Evolutionary conservation across 2,329 filamentous ascomycete species (phyloP).

Genomic region (Ophiostoma sp.): DNA sequence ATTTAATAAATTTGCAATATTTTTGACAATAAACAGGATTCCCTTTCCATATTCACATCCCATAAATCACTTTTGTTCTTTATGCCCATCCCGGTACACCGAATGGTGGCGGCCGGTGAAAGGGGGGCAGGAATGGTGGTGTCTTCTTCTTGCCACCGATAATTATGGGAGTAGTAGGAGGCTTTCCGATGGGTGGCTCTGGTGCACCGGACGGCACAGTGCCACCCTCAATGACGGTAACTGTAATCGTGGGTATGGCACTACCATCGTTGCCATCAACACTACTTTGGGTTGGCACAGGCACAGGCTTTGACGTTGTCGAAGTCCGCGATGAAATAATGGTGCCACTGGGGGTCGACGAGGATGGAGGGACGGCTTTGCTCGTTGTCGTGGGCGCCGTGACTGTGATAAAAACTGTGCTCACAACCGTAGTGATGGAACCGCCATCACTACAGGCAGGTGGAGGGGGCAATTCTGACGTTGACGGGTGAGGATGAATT

Average conservation of each 20-base stretch:
- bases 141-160: neutral
- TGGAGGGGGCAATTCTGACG: neutral
- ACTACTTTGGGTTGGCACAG: neutral
- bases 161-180: neutral
- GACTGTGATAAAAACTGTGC: conserved; percentile 16
- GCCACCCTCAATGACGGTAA: conserved; percentile 12
- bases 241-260: neutral
- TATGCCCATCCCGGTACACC: neutral
- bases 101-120: neutral
- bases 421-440: conserved; percentile 5
- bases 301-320: neutral
- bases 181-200: neutral
- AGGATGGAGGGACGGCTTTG: neutral
- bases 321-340: neutral
- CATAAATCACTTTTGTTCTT: too few relatives aligned
- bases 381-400: neutral
- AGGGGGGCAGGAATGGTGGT: neutral
- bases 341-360: neutral
- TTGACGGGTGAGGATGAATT: neutral
- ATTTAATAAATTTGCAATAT: too few relatives aligned
- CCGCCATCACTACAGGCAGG: neutral
- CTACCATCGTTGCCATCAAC: neutral
- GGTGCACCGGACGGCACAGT: neutral
- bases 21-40: too few relatives aligned
- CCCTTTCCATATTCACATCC: too few relatives aligned